Base-by-base conservation (phyloP, 75 land plant genomes). In the Picea sitchensis region DNA sequence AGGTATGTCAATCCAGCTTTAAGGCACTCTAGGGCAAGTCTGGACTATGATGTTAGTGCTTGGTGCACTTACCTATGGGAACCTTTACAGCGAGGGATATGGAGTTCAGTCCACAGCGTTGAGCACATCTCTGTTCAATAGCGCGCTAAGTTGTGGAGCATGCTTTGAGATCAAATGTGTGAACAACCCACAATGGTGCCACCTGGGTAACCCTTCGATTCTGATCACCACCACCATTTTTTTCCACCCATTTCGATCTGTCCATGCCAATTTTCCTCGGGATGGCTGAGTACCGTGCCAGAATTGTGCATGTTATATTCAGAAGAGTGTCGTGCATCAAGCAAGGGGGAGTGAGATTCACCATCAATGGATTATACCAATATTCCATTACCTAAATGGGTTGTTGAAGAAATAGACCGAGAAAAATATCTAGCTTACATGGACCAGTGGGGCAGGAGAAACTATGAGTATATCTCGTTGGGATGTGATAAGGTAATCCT, bases 221-320 rank as follows among this genome's bases (percentile, higher is more conserved):
- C 0, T 82, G 6, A 81, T 92, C 31, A 92, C 90, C 0, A 90
- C 81, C 2, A 87, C 92, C 75, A 86, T 90, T 73, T 75, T 71
- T 30, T 89, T 87, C 85, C 93, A 75, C 76, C 31, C 92, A 92
- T 67, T 91, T 89, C 61, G 91, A 91, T 60, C 79, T 91, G 41
- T 21, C 90, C 31, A 61, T 80, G 80, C 82, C 88, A 3, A 84
- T 79, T 0, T 91, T 80, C 76, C 57, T 73, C 65, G 67, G 81
- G 23, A 81, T 91, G 14, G 88, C 92, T 1, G 76, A 86, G 75
- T 80, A 75, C 62, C 57, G 64, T 26, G 90, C 85, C 14, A 90
- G 88, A 58, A 83, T 91, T 61, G 85, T 86, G 20, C 92, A 88
- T 0, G 82, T 91, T 2, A 7, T 36, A 2, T 88, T 84, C 59